These are phyloP conservation scores for Calonectria hongkongensis DNA, from an alignment of 2,329 filamentous ascomycete species.

Conservation along the genomic window DNA sequence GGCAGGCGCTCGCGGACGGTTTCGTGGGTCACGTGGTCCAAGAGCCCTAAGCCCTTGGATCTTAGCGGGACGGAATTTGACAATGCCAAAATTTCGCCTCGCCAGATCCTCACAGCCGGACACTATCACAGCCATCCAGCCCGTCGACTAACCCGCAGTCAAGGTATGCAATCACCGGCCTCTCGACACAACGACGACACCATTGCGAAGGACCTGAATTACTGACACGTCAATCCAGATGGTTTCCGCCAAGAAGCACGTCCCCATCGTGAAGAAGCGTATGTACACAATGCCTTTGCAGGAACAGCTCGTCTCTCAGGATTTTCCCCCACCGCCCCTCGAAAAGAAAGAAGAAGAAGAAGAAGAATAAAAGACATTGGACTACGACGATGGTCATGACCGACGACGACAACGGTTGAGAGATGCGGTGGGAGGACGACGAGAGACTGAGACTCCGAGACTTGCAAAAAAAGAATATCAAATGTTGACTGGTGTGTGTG, in stretches of 20 bases:
- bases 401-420: conserved; percentile 43
- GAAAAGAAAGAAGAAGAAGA: neutral
- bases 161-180: conserved; percentile 60
- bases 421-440: conserved; percentile 20
- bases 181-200: conserved; percentile 36
- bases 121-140: conserved; percentile 60
- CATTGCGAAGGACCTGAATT: conserved; percentile 42
- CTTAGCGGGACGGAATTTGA: conserved; percentile 54
- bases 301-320: conserved; percentile 21
- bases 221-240: conserved; percentile 76
- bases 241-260: conserved; percentile 99
- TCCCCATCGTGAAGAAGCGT: conserved; percentile 99
- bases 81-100: conserved; percentile 61
- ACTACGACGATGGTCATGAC: conserved; percentile 41
- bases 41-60: conserved; percentile 60
- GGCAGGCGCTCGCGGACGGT: conserved; percentile 6
- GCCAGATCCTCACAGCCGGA: conserved; percentile 60
- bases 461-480: conserved; percentile 22
- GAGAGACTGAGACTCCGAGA: conserved; percentile 16
- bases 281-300: conserved; percentile 70
- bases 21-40: conserved; percentile 54
- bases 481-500: conserved; percentile 62
- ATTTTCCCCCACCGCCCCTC: conserved; percentile 26
- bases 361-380: conserved; percentile 6
- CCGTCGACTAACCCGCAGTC: conserved; percentile 62